phyloP scores from a whole-genome alignment of 140 eudicot genomes.

The Senecio squalidus region DNA sequence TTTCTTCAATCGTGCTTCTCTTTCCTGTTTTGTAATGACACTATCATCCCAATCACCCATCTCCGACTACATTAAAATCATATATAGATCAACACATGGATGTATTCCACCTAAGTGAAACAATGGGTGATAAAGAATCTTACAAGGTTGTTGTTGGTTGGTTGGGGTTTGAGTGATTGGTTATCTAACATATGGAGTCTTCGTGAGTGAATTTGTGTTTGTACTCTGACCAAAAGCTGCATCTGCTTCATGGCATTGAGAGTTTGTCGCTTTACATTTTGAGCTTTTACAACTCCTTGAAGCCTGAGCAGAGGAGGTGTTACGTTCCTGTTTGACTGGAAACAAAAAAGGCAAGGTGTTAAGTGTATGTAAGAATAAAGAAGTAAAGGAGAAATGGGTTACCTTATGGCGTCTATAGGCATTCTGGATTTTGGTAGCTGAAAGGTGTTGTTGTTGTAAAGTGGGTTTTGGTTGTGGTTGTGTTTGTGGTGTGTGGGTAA shows the following conservation, averaged over 20 bases:
- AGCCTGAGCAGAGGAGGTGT: conserved; percentile 83
- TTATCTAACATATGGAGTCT: conserved; percentile 73
- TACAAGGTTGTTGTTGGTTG: conserved; percentile 37
- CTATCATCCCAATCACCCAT: conserved; percentile 80
- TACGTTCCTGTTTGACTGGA: too few relatives aligned
- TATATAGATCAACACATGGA: background rate
- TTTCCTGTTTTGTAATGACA: conserved; percentile 76
- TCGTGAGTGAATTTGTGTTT: conserved; percentile 81
- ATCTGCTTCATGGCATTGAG: conserved; percentile 82
- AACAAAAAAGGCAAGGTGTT: too few relatives aligned
- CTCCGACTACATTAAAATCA: conserved; percentile 37
- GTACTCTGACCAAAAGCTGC: conserved; percentile 87
- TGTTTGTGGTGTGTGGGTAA: too few relatives aligned
- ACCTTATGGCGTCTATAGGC: conserved; percentile 84
- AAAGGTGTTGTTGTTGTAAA: conserved; percentile 41
- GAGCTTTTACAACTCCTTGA: conserved; percentile 69
- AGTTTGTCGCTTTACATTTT: conserved; percentile 73
- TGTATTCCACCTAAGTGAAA: too few relatives aligned
- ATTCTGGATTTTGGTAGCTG: conserved; percentile 85
- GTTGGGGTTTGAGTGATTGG: conserved; percentile 52
- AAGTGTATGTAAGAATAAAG: too few relatives aligned
- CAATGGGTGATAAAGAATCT: too few relatives aligned
- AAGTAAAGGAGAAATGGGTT: too few relatives aligned
- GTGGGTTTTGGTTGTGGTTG: conserved; percentile 48
- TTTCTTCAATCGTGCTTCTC: conserved; percentile 55